Evolutionary conservation across 257 asterid genomes (phyloP), one percentile per base, ranked within the genome.

Genomic region (Ophiorrhiza pumila): DNA sequence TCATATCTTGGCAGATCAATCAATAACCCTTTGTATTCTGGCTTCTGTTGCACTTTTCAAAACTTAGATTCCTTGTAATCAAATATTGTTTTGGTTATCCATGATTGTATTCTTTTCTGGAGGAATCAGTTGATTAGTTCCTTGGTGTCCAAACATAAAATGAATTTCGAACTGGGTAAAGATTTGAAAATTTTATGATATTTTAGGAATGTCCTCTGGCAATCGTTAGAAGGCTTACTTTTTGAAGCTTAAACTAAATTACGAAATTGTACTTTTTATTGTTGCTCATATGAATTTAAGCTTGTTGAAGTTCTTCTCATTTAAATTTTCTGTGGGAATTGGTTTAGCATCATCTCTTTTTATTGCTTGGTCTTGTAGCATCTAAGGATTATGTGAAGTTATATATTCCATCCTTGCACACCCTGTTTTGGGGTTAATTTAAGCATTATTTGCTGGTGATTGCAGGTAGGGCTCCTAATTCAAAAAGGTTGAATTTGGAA

Each of bases 381-480:
- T 64, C 1, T 23, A 3, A 27, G 29, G 20, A n/a, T 37, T 9
- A 43, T 57, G n/a, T 68, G 62, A 68, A 59, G 52, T 31, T 31
- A 7, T 49, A 46, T 42, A 4, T 55, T 50, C 39, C n/a, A 41
- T 69, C 65, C 71, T 76, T 69, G 47, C 27, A 53, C 8, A 22
- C 41, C 39, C 45, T 61, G 17, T 34, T n/a, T 39, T 18, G 1
- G 22, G 43, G 61, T 49, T 68, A 49, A 46, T 68, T 5, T 61
- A 53, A 29, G 15, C 71, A 17, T 62, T 10, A 69, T 73, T 72
- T 18, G 20, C 39, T 66, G 67, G 57, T 37, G 68, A 25, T 76
- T 81, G 68, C 88, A 93, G 98, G 98, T 67, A 89, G 98, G 77
- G 83, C 79, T 57, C 98, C 98, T n/a, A 93, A 93, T 83, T 75